Conservation (phyloP, 2,329 filamentous ascomycete genomes). For the Emmonsia crescens region DNA sequence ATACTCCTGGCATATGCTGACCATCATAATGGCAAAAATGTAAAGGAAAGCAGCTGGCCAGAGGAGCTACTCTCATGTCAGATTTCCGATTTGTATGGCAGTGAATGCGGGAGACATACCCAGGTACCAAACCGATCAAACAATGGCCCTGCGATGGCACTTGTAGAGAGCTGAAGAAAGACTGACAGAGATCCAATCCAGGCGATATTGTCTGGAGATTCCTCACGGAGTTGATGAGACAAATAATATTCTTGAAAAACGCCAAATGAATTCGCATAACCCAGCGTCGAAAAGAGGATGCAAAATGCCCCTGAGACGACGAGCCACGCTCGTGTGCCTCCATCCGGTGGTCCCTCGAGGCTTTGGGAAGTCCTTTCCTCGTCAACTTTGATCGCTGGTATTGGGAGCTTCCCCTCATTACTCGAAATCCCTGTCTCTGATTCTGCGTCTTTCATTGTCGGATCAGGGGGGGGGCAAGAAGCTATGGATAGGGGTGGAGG, state of each 20-base stretch:
- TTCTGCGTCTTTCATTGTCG: background rate
- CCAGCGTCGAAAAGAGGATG: conserved; percentile 31
- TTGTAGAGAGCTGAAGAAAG: conserved; percentile 29
- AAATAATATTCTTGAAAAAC: conserved; percentile 38
- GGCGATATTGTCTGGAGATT: conserved; percentile 26
- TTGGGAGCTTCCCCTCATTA: background rate
- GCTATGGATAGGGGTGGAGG: background rate
- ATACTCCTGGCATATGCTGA: conserved; percentile 36
- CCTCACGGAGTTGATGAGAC: conserved; percentile 23
- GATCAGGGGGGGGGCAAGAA: background rate
- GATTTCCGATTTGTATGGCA: background rate
- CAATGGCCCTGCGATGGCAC: conserved; percentile 28
- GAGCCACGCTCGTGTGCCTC: conserved; percentile 19
- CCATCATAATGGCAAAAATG: conserved; percentile 25
- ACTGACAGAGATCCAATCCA: conserved; percentile 35
- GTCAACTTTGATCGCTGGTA: background rate
- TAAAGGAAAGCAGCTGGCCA: conserved; percentile 8
- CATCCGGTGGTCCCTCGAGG: conserved; percentile 24
- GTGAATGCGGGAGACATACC: conserved; percentile 17
- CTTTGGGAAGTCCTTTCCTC: background rate
- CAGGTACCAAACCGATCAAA: conserved; percentile 35
- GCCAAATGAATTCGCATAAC: conserved; percentile 38
- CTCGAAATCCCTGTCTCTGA: background rate
- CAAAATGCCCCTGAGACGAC: conserved; percentile 17
- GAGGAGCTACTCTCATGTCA: conserved; percentile 4